Conservation (phyloP, 768 basidiomycete genomes). For the Lactifluus echinatus region DNA sequence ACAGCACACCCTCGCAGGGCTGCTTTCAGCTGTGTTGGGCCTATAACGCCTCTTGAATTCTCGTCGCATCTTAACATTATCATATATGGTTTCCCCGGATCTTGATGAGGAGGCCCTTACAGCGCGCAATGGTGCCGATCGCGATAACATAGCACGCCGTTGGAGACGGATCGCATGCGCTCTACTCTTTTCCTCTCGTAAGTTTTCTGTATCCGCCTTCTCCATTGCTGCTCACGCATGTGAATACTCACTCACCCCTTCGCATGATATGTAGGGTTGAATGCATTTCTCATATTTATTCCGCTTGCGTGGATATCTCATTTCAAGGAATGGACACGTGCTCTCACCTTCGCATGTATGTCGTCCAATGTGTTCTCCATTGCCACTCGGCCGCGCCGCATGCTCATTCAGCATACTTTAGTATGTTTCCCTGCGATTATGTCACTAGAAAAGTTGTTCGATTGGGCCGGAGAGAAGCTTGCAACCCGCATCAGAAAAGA, state of each 20-base stretch:
- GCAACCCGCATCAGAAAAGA: slow-evolving; percentile 46
- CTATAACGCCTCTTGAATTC: background rate
- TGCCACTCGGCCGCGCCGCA: background rate
- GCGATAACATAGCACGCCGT: too few relatives aligned
- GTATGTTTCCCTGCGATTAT: slow-evolving; percentile 61
- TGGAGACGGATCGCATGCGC: slow-evolving; percentile 8
- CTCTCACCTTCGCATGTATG: slow-evolving; percentile 22
- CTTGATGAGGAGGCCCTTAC: background rate
- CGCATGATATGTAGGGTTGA: slow-evolving; percentile 17
- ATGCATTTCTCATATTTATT: slow-evolving; percentile 22
- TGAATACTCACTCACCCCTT: background rate
- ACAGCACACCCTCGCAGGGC: too few relatives aligned
- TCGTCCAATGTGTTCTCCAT: background rate
- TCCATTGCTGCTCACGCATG: too few relatives aligned
- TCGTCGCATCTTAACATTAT: too few relatives aligned
- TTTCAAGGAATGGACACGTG: slow-evolving; percentile 19
- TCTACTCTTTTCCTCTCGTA: slow-evolving; percentile 13
- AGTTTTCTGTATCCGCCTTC: background rate
- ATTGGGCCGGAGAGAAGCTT: slow-evolving; percentile 53
- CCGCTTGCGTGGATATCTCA: slow-evolving; percentile 27
- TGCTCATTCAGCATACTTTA: slow-evolving; percentile 22
- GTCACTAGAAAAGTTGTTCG: slow-evolving; percentile 56
- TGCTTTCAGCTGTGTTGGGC: too few relatives aligned
- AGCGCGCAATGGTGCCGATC: background rate
- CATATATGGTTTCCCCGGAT: background rate